These are phyloP conservation scores for Apocynum venetum DNA, from an alignment of 257 asterid species.

Conservation along the genomic window DNA sequence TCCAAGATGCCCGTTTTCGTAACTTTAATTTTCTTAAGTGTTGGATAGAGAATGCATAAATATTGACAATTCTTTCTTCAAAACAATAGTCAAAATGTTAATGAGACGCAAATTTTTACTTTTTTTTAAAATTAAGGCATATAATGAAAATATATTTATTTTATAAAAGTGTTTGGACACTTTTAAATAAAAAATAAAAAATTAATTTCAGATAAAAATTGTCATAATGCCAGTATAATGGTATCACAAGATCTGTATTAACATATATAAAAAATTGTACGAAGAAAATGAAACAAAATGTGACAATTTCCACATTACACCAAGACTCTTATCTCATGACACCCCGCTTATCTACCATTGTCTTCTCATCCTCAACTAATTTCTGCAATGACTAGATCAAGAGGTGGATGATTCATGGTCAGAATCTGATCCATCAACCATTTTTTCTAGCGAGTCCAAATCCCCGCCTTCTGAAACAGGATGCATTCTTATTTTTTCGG, in stretches of 20 bases:
- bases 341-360: no score
- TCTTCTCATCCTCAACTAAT: not conserved
- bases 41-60: no score
- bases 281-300: not conserved
- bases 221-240: not conserved
- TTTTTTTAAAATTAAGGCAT: no score
- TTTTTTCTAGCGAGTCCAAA: constrained; percentile 71
- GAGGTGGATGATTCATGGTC: constrained; percentile 30
- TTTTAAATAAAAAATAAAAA: no score
- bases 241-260: not conserved
- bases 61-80: no score
- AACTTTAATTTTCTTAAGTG: no score
- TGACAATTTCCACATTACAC: not conserved
- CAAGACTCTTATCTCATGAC: not conserved
- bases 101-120: no score
- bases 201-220: not conserved
- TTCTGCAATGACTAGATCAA: not conserved
- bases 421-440: constrained; percentile 60
- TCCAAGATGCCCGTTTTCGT: no score
- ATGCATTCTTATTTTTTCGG: constrained; percentile 82
- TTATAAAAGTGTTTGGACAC: no score
- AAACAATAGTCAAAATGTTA: no score
- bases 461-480: constrained; percentile 74
- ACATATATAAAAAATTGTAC: not conserved
- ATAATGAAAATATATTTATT: no score